phyloP scores from a whole-genome alignment of 1,139 yeast species.

The Maudiozyma humilis region DNA sequence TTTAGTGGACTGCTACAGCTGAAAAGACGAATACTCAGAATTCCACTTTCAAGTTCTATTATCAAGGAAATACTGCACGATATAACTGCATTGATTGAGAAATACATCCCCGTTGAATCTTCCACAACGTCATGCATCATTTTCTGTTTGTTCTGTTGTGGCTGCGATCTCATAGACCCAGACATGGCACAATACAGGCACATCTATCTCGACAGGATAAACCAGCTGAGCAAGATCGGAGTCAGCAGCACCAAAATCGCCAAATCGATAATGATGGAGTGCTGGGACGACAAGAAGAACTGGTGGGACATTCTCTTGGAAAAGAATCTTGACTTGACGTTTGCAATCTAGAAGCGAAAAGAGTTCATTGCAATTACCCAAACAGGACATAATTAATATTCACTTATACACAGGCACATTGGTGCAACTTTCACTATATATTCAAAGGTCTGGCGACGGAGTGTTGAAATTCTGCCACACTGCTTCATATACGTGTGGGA shows the following conservation, averaged over 20 bases:
- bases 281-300: constrained; percentile 50
- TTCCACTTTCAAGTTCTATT: constrained; percentile 39
- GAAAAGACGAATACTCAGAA: constrained; percentile 45
- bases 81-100: constrained; percentile 33
- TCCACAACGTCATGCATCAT: constrained; percentile 51
- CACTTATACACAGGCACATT: not conserved
- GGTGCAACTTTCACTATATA: too few species aligned
- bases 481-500: constrained; percentile 6
- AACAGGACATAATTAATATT: too few species aligned
- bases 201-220: constrained; percentile 37
- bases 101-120: constrained; percentile 37
- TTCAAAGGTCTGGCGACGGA: not conserved
- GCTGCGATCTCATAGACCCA: constrained; percentile 45
- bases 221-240: constrained; percentile 38
- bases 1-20: constrained; percentile 49
- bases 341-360: constrained; percentile 32
- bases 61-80: constrained; percentile 39
- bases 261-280: constrained; percentile 41
- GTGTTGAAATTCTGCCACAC: constrained; percentile 1
- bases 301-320: constrained; percentile 48
- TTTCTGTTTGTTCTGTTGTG: constrained; percentile 51
- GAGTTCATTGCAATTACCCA: too few species aligned
- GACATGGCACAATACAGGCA: constrained; percentile 25
- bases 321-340: constrained; percentile 42
- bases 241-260: constrained; percentile 44